Base-by-base conservation (phyloP, 441 rosid species). In the Aquilaria agallochum region DNA sequence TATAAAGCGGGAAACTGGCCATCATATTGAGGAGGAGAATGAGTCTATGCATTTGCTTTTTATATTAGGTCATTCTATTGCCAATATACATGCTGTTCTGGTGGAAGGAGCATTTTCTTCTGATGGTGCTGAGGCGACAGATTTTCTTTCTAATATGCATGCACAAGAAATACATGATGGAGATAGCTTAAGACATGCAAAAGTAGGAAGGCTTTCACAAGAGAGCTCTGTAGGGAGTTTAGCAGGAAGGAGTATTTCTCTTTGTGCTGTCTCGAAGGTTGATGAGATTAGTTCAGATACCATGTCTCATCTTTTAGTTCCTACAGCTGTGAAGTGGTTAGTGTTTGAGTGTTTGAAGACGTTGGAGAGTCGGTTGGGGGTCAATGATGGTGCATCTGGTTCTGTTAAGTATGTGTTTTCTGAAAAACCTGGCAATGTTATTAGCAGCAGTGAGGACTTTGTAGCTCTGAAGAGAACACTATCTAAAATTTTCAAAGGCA, bases 1-100 rank as follows among this genome's bases (percentile, higher is more conserved):
- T 65, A 69, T 83, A 51, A 95, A 86, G 84, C 87, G 98, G 84
- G 99, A 95, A 75, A 83, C 86, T 50, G 96, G 94, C 65, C 73
- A 73, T 70, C 88, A 66, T 71, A 56, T 83, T 44, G 98, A 89
- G 42, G 97, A 88, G 63, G 98, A 92, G 72, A 77, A 76, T 70
- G 98, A 87, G 30, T 65, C 76, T 64, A 72, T 75, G 61, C 83
- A 83, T 72, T 69, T 69, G 31, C 88, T 79, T 76, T 88, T 95
- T 74, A 65, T 77, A 69, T 80, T 95, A 76, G 83, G 86, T 66
- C 83, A 79, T 77, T 74, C 83, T 58, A 63, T 86, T 67, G 84
- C 98, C 61, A 80, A 72, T 66, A 88, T 90, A 73, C 87, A 92
- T 75, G 74, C 83, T 67, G 85, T 84, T 69, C 62, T 92, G 82